phyloP scores from a whole-genome alignment of 2,329 filamentous ascomycete genomes.

The Phaeosphaeria sp. region DNA sequence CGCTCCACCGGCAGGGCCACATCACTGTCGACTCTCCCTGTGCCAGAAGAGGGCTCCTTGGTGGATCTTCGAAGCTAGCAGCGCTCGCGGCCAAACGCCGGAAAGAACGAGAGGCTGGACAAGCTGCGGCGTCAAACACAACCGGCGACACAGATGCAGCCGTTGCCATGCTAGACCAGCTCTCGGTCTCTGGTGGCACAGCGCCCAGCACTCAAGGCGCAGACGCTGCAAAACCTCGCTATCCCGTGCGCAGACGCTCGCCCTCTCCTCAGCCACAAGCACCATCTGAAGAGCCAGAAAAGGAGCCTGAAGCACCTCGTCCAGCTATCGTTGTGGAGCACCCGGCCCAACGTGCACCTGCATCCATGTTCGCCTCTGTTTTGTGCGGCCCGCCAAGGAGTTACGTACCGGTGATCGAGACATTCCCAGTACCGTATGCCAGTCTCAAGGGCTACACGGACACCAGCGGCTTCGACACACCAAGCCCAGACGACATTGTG shows the following conservation, averaged over 20 bases:
- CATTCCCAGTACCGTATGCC: conserved; percentile 51
- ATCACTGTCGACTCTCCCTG: conserved; percentile 67
- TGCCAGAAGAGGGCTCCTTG: conserved; percentile 74
- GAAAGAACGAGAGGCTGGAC: conserved; percentile 76
- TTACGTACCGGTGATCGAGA: conserved; percentile 2
- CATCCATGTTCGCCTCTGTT: conserved; percentile 60
- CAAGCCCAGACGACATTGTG: conserved; percentile 91
- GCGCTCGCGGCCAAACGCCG: conserved; percentile 85
- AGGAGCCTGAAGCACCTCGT: conserved; percentile 21
- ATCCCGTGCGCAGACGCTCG: conserved; percentile 39
- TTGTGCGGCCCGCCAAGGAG: conserved; percentile 50
- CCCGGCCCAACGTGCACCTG: conserved; percentile 52
- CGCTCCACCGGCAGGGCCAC: conserved; percentile 66
- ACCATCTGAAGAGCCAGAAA: conserved; percentile 15
- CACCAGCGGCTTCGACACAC: conserved; percentile 74
- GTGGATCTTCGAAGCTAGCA: conserved; percentile 86
- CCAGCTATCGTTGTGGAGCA: conserved; percentile 31
- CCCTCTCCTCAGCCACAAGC: conserved; percentile 32
- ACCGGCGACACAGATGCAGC: conserved; percentile 40
- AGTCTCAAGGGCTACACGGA: conserved; percentile 48
- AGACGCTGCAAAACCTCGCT: conserved; percentile 22
- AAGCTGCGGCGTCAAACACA: conserved; percentile 25
- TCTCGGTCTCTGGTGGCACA: conserved; percentile 42
- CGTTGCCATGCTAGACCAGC: conserved; percentile 54
- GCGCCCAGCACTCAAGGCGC: not conserved